A percentile compares a stretch with the other conserved stretches of the same genome.
phyloP scores from a whole-genome alignment of 2,329 filamentous ascomycete genomes.

The Daldinia eschscholtzii region DNA sequence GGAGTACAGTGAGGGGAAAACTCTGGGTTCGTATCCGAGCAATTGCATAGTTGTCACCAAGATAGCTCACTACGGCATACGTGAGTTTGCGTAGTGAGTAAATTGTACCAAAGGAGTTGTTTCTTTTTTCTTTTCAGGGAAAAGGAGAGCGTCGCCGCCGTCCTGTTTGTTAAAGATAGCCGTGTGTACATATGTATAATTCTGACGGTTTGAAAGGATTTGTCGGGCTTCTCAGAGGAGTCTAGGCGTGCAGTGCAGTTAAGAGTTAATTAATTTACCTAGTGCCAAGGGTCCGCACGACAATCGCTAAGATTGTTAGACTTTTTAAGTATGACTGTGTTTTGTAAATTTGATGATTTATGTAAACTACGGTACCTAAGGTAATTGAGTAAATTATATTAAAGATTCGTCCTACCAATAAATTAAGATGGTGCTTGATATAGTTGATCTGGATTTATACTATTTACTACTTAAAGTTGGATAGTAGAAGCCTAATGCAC shows the following conservation, averaged over 20 bases:
- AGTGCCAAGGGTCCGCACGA: conserved; percentile 4
- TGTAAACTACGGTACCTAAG: background rate
- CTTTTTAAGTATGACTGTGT: background rate
- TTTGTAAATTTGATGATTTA: background rate
- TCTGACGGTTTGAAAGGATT: conserved; percentile 34
- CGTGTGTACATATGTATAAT: conserved; percentile 52
- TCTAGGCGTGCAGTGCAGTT: conserved; percentile 33
- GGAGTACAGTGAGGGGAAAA: conserved; percentile 14
- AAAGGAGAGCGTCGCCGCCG: conserved; percentile 2
- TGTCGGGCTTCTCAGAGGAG: conserved; percentile 35
- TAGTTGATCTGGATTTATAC: background rate
- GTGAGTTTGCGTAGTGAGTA: conserved; percentile 22
- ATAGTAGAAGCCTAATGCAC: too few species aligned
- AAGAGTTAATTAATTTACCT: conserved; percentile 31
- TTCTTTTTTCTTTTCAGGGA: conserved; percentile 8
- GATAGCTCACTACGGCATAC: conserved; percentile 4
- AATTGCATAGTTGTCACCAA: conserved; percentile 13
- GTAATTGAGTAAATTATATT: too few species aligned
- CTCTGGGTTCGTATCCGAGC: conserved; percentile 1
- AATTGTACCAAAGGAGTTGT: conserved; percentile 19
- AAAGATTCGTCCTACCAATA: background rate
- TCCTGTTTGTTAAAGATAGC: conserved; percentile 35
- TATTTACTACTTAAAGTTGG: too few species aligned
- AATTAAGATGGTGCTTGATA: background rate
- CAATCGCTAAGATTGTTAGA: background rate